Base-by-base conservation (phyloP, 345 rosid genomes). In the Eucalyptus microcorys region DNA sequence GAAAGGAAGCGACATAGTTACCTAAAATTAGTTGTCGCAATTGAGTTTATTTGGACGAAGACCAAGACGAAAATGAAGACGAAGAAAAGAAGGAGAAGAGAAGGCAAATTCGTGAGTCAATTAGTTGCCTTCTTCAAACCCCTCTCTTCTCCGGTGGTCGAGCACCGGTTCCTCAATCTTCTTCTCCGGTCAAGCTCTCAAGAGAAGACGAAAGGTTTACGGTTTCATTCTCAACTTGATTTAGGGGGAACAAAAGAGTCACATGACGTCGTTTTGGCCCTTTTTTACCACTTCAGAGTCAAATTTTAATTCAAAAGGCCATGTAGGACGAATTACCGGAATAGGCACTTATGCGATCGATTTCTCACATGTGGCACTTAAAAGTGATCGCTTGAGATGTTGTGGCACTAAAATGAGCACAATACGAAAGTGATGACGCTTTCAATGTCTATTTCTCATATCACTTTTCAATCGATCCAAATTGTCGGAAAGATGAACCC, bases 361-460 rank as follows among this genome's bases (percentile, higher is more conserved):
- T 55, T 53, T 55, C 12, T 55, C 61, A 22, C 27, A 24, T 55
- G 12, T 22, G 61, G 6, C 27, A 22, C 59, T 55, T 9, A 19
- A 52, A 22, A 55, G 12, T 0, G 6, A 24, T 55, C 3, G 0
- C 61, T 55, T 3, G 0, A 55, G 6, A 55, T 9, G 13, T 24
- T 55, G 0, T 24, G 30, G 13, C 1, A 55, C 0, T 55, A 13
- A 55, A 55, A 24, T 24, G 6, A 55, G 61, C 6, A 1, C 1
- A 22, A 24, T 24, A 55, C 3, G 3, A 55, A 55, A 24, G 61
- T 55, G 12, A 55, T 55, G 13, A 9, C 11, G 1, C 30, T 22
- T 55, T 55, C 0, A 2, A 5, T 55, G 0, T 22, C 1, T 55
- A 55, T 55, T 55, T 24, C 0, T 55, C 1, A 24, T 9, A 24